phyloP scores from a whole-genome alignment of 169 alveolate species.

The Cryptosporidium sp. region DNA sequence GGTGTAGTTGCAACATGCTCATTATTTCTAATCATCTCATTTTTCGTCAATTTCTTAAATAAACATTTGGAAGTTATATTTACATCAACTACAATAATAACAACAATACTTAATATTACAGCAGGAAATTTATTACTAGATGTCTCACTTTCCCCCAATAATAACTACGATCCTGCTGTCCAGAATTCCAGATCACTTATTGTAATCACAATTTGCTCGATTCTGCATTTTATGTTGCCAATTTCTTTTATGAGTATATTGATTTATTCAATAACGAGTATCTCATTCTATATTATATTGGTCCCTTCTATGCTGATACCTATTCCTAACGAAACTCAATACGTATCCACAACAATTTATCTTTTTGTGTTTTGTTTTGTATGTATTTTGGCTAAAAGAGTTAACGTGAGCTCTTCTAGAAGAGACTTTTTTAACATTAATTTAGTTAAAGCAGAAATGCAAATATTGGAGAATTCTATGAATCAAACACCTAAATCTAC shows the following conservation, averaged over 20 bases:
- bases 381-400: conserved; percentile 64
- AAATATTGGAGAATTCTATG: conserved; percentile 62
- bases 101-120: conserved; percentile 66
- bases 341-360: conserved; percentile 55
- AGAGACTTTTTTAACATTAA: conserved; percentile 66
- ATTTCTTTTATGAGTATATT: conserved; percentile 51
- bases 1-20: conserved; percentile 71
- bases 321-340: conserved; percentile 68
- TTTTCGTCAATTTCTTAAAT: conserved; percentile 48
- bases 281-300: conserved; percentile 61
- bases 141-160: conserved; percentile 6
- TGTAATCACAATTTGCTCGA: conserved; percentile 51
- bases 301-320: conserved; percentile 71
- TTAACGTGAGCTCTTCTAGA: conserved; percentile 60
- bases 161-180: conserved; percentile 37
- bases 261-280: conserved; percentile 46
- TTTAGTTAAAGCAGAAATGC: conserved; percentile 62
- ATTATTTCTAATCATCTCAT: conserved; percentile 31
- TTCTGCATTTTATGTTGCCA: conserved; percentile 63
- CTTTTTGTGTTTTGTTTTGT: conserved; percentile 56
- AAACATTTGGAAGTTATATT: conserved; percentile 49
- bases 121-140: conserved; percentile 68
- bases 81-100: conserved; percentile 34
- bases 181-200: conserved; percentile 64
- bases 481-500: conserved; percentile 75